phyloP scores from a whole-genome alignment of 129 eudicot genomes.

The Artemisia annua region DNA sequence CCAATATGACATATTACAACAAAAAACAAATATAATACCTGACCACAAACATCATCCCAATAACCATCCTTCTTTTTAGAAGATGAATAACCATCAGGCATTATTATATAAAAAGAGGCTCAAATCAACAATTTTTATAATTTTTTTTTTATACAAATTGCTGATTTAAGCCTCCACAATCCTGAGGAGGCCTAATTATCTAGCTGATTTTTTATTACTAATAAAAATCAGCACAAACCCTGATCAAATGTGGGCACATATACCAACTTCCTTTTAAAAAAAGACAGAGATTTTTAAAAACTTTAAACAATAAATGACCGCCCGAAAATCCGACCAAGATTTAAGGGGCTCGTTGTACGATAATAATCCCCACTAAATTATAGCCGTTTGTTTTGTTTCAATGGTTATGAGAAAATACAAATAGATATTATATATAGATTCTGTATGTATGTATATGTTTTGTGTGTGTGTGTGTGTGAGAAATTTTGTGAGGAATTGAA shows the following conservation, averaged over 20 bases:
- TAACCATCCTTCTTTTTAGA: slow-evolving; percentile 62
- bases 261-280: not conserved
- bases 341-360: slow-evolving; percentile 30
- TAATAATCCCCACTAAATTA: slow-evolving; percentile 11
- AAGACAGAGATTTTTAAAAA: not conserved
- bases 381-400: slow-evolving; percentile 28
- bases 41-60: slow-evolving; percentile 60
- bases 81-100: slow-evolving; percentile 58
- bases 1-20: not conserved
- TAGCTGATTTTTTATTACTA: slow-evolving; percentile 1
- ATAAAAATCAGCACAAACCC: slow-evolving; percentile 19
- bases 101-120: slow-evolving; percentile 29
- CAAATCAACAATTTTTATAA: slow-evolving; percentile 18
- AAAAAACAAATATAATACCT: slow-evolving; percentile 19
- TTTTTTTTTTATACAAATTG: slow-evolving; percentile 7
- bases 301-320: not conserved
- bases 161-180: slow-evolving; percentile 34
- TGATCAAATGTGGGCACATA: slow-evolving; percentile 27
- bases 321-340: slow-evolving; percentile 21
- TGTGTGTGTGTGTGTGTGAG: not conserved
- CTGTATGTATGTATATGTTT: not conserved
- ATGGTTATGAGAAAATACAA: slow-evolving; percentile 15
- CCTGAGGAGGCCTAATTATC: slow-evolving; percentile 31
- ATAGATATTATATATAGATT: too few species aligned
- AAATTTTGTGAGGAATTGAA: not conserved